These are phyloP conservation scores for Juglanconis sp. DNA, from an alignment of 2,329 filamentous ascomycete species.

Conservation along the genomic window DNA sequence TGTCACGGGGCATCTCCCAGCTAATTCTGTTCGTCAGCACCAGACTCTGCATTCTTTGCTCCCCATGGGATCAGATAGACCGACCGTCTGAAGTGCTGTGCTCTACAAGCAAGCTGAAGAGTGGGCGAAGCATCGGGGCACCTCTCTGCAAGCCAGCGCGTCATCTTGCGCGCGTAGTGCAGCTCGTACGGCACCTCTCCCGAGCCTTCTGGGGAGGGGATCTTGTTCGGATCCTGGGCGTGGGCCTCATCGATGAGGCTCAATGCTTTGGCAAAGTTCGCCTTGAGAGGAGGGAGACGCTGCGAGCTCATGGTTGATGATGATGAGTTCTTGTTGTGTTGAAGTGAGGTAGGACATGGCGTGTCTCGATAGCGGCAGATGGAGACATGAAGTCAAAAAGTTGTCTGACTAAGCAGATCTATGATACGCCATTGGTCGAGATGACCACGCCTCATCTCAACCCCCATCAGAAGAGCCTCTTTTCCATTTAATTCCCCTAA, in stretches of 20 bases:
- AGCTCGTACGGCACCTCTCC: slow-evolving; percentile 68
- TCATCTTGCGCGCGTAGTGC: slow-evolving; percentile 79
- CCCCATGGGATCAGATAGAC: slow-evolving; percentile 9
- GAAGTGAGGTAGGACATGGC: neutral
- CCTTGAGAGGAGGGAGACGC: slow-evolving; percentile 31
- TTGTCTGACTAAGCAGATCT: slow-evolving; percentile 5
- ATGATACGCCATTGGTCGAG: slow-evolving; percentile 8
- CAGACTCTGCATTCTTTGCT: slow-evolving; percentile 1
- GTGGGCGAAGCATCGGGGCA: slow-evolving; percentile 60
- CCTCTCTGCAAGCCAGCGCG: slow-evolving; percentile 63
- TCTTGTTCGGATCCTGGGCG: slow-evolving; percentile 60
- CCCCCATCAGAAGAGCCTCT: no score
- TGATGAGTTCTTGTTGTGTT: neutral
- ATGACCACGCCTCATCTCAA: neutral
- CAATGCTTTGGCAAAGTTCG: slow-evolving; percentile 51
- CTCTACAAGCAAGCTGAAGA: slow-evolving; percentile 73
- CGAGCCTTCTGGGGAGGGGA: slow-evolving; percentile 39
- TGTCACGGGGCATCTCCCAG: slow-evolving; percentile 75
- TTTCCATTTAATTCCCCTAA: no score
- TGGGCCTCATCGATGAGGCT: slow-evolving; percentile 72
- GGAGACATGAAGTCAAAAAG: neutral
- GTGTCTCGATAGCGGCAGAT: neutral
- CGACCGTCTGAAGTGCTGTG: slow-evolving; percentile 75
- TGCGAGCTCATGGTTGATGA: slow-evolving; percentile 17
- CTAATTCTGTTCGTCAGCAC: slow-evolving; percentile 26